Conservation (phyloP, 2,329 filamentous ascomycete species). For the Aspergillus sp. region DNA sequence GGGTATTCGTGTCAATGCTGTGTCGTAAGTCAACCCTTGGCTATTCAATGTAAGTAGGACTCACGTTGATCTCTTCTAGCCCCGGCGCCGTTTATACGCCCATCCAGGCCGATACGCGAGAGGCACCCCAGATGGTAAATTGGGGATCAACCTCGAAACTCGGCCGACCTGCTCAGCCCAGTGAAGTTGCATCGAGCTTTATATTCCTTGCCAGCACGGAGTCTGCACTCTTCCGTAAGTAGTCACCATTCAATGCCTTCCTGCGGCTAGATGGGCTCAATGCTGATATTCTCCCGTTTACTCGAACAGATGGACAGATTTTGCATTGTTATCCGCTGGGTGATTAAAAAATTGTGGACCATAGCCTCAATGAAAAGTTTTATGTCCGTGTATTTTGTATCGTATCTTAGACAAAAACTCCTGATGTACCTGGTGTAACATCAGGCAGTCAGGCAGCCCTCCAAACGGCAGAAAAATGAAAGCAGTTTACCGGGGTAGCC, state of each 20-base stretch:
- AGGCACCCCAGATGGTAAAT: constrained; percentile 25
- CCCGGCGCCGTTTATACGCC: constrained; percentile 27
- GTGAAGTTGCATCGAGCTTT: constrained; percentile 32
- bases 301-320: constrained; percentile 23
- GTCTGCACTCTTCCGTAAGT: constrained; percentile 27
- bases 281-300: background rate
- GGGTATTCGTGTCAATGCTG: constrained; percentile 48
- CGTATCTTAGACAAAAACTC: too few relatives aligned
- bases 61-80: constrained; percentile 7
- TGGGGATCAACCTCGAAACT: constrained; percentile 21
- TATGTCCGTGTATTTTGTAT: too few relatives aligned
- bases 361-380: too few relatives aligned
- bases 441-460: too few relatives aligned
- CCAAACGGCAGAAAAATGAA: constrained; percentile 1
- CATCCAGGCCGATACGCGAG: constrained; percentile 27
- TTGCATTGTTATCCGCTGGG: constrained; percentile 27
- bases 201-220: constrained; percentile 30
- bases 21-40: constrained; percentile 24
- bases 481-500: constrained; percentile 1
- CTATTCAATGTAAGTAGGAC: background rate
- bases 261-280: background rate
- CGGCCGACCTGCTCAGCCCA: constrained; percentile 29
- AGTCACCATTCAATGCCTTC: background rate
- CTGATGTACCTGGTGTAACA: background rate
- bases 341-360: too few relatives aligned